Conservation (phyloP, 2,329 filamentous ascomycete species). For the Epichloe sp. region DNA sequence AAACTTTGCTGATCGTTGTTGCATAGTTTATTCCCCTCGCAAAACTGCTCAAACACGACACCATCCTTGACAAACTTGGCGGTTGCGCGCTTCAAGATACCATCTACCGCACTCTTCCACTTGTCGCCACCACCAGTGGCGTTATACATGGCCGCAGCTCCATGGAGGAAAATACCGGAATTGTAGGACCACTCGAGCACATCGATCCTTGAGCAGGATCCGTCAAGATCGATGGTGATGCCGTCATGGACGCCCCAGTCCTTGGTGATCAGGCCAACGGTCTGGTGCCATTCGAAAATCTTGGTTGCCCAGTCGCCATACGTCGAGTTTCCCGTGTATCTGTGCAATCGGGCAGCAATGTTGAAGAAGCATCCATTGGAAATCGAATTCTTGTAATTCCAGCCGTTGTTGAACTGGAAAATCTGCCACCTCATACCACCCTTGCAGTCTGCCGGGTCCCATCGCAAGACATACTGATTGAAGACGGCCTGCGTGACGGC, state of each 20-base stretch:
- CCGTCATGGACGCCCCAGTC: slow-evolving; percentile 44
- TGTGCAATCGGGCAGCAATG: slow-evolving; percentile 55
- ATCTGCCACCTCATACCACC: slow-evolving; percentile 83
- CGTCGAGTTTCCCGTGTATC: slow-evolving; percentile 67
- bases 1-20: slow-evolving; percentile 61
- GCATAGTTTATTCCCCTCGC: slow-evolving; percentile 48
- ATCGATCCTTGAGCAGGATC: slow-evolving; percentile 39
- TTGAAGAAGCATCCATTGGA: slow-evolving; percentile 61
- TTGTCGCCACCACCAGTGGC: slow-evolving; percentile 32
- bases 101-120: slow-evolving; percentile 47
- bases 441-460: slow-evolving; percentile 50
- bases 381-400: slow-evolving; percentile 55
- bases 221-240: slow-evolving; percentile 21
- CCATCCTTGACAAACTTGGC: slow-evolving; percentile 39
- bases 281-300: slow-evolving; percentile 52
- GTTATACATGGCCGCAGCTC: slow-evolving; percentile 49
- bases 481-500: slow-evolving; percentile 67
- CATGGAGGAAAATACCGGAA: slow-evolving; percentile 50
- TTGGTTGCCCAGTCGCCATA: slow-evolving; percentile 65
- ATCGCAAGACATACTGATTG: slow-evolving; percentile 60
- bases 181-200: slow-evolving; percentile 58
- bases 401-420: slow-evolving; percentile 62
- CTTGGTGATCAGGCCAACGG: slow-evolving; percentile 41
- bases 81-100: slow-evolving; percentile 38
- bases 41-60: slow-evolving; percentile 53